Base-by-base conservation (phyloP, 805 yeast species). In the Lipomyces anomalus region DNA sequence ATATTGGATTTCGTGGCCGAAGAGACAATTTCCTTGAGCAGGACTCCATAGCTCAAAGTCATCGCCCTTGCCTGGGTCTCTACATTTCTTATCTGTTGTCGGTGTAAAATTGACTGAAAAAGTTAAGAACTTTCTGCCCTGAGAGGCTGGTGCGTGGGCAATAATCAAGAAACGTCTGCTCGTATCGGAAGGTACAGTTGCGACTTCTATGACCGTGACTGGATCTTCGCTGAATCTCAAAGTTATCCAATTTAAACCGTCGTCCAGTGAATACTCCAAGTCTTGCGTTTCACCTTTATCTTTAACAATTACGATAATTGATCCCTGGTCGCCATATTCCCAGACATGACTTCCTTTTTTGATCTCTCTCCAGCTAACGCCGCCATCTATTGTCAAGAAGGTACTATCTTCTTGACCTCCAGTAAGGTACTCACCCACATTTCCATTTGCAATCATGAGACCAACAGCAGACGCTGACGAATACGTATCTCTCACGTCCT, bases 281-380 rank as follows among this genome's bases (percentile, higher is more conserved):
- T 66, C 64, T 48, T 85, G 71, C 0, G 95, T 81, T 5, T 70
- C 67, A 24, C 75, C 79, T 3, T 65, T 68, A 4, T 75, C 77
- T 33, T 79, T 72, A 1, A 83, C 90, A 40, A 89, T 62, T 1
- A 86, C 86, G 40, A 92, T 65, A 29, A 92, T 74, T 0, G 95
- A 80, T 16, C 98, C 98, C 53, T 86, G 84, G 64, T 92, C 98
- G 52, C 97, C 97, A 63, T 72, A 92, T 65, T 89, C 97, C 97
- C 97, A 92, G 76, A 83, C 82, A 56, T 77, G 75, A 1, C 78
- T 73, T 3, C 94, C 92, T 48, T 82, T 78, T 48, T 67, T 72
- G 23, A 90, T 69, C 64, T 86, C 95, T 42, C 65, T 76, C 97
- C 97, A 92, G 2, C 88, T 75, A 13, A 79, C 67, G 47, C 98